phyloP scores from a whole-genome alignment of 345 rosid genomes.

The Corchorus capsularis region DNA sequence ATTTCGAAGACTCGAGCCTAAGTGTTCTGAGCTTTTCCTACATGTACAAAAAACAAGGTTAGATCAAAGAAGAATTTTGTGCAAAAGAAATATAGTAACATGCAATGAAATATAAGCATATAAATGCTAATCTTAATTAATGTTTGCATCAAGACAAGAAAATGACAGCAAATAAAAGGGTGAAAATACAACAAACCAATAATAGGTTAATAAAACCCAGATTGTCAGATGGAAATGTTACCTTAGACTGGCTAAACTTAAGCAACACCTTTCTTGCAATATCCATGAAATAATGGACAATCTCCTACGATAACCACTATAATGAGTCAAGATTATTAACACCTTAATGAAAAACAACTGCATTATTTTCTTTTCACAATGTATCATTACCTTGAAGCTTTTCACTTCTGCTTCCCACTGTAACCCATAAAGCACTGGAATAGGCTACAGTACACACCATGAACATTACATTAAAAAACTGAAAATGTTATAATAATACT shows the following conservation, averaged over 20 bases:
- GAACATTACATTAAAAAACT: not conserved
- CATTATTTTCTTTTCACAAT: too few species aligned
- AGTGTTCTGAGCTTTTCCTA: not conserved
- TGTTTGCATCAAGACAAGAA: too few species aligned
- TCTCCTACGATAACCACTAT: not conserved
- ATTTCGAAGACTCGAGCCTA: not conserved
- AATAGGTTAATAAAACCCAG: too few species aligned
- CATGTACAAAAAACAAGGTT: not conserved
- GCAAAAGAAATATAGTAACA: not conserved
- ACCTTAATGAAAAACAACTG: not conserved
- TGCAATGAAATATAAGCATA: not conserved
- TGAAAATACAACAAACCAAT: not conserved
- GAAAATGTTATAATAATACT: too few species aligned
- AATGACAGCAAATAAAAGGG: too few species aligned
- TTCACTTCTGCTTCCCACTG: not conserved
- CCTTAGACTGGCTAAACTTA: not conserved
- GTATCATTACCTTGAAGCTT: not conserved
- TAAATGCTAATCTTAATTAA: not conserved
- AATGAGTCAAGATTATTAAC: not conserved
- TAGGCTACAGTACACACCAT: not conserved
- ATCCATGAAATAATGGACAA: not conserved
- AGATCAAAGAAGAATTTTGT: too few species aligned
- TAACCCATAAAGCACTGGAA: not conserved
- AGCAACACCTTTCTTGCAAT: not conserved
- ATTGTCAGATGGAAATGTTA: not conserved